phyloP scores from a whole-genome alignment of 2,329 filamentous ascomycete species.

The Neofusicoccum laricinum region DNA sequence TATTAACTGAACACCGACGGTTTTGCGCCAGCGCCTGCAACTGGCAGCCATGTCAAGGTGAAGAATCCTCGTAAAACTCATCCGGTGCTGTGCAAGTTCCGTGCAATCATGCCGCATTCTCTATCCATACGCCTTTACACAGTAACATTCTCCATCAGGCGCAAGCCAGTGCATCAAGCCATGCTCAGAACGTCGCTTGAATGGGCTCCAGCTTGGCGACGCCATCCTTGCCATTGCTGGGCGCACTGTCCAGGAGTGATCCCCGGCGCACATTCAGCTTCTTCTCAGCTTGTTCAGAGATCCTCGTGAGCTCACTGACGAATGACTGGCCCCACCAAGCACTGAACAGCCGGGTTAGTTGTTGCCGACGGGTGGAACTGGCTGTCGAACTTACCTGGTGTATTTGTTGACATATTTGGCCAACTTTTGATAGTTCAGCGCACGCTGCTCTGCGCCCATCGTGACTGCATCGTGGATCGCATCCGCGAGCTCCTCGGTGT shows the following conservation, averaged over 20 bases:
- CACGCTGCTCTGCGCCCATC: conserved; percentile 85
- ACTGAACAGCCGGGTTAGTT: conserved; percentile 42
- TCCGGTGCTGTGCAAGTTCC: not conserved
- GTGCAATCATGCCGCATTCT: conserved; percentile 10
- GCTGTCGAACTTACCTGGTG: conserved; percentile 59
- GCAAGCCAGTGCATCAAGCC: not conserved
- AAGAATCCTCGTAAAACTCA: not conserved
- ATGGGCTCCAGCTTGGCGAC: not conserved
- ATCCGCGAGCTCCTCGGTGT: conserved; percentile 90
- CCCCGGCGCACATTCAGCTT: conserved; percentile 41
- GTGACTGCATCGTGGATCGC: conserved; percentile 96
- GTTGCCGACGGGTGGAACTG: not conserved
- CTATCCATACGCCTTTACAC: conserved; percentile 3
- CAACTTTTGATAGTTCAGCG: conserved; percentile 84
- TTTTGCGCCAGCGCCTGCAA: not conserved
- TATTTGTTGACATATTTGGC: conserved; percentile 97
- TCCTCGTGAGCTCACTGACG: conserved; percentile 72
- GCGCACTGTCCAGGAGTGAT: conserved; percentile 12
- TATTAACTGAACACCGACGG: not conserved
- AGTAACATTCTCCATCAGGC: not conserved
- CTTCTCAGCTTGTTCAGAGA: conserved; percentile 52
- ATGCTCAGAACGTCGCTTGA: not conserved
- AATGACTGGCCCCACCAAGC: conserved; percentile 97
- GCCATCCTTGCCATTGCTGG: not conserved
- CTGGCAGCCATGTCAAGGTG: not conserved